Base-by-base conservation (phyloP, 1,139 yeast species). In the Geotrichum histeridarum region DNA sequence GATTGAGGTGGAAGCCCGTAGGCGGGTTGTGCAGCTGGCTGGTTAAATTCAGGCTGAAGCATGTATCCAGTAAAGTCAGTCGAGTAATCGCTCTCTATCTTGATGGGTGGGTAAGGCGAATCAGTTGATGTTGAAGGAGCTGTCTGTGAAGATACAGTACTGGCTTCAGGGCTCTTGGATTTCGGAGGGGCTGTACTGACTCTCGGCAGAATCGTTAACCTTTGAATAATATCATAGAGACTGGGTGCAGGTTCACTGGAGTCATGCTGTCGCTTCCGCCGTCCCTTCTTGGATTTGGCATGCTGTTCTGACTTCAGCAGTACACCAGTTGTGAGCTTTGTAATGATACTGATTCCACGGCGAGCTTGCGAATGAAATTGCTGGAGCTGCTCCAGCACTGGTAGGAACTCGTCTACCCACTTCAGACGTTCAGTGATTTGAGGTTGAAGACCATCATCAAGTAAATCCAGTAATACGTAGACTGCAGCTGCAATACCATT, bases 401-500 rank as follows among this genome's bases (percentile, higher is more conserved):
- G 48, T 22, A 50, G 3, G 30, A 55, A 55, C 18, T 47, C 42
- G 8, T 55, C 50, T 4, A 55, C 50, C 53, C 55, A 50, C 9
- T 48, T 27, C 15, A 55, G 36, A 14, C 48, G 54, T 11, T 50
- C 54, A 12, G 17, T 53, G n/a, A 48, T 50, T 12, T 51, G 51
- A 15, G 50, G 41, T 46, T 42, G 22, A 33, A 39, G 14, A 36
- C 33, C 46, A 33, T 51, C 17, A 35, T 55, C 58, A 35, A 55
- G 53, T 45, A 55, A 35, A 32, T 55, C 58, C 8, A 55, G 43
- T 11, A 55, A 50, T 8, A 55, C 42, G 43, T 53, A 55, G 15
- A 55, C 55, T 4, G 58, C 55, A 9, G 58, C 58, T 14, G 58
- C 54, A 43, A 53, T 51, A 8, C 55, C 58, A 35, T 50, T 50